Evolutionary conservation across 345 rosid genomes (phyloP), one percentile per base, ranked within the genome.

Genomic region (Hibiscus mutabilis): DNA sequence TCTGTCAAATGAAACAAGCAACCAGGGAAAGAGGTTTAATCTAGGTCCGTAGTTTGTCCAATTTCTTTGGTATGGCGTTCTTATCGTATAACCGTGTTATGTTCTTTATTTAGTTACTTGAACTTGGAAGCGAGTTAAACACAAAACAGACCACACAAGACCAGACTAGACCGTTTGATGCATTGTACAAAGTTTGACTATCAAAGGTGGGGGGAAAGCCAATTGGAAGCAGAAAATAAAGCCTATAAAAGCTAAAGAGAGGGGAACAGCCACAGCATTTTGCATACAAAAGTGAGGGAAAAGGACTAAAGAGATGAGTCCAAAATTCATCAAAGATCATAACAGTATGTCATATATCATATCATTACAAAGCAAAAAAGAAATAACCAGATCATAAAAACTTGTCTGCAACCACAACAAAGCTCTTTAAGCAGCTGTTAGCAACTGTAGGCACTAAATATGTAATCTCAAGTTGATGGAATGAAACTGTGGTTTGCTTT

Each of bases 181-280:
- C 68, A 27, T 12, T 27, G 24, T 25, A 27, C 73, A 6, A 47
- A 66, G 66, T 33, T 66, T 24, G 72, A 68, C 73, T 21, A 33
- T 19, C 18, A 42, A 10, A 12, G 31, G 1, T 31, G 33, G 5
- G 33, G 59, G 15, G 9, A 57, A 22, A 57, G 31, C 29, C 29
- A 22, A 9, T 22, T 22, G 27, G 27, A 42, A 68, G 42, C 57
- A 9, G 40, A 58, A 27, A 44, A 70, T 46, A 79, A 78, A 73
- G 79, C 25, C 63, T 52, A 74, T 19, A 74, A 79, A 74, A 65
- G 60, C 53, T 70, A 76, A 72, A 75, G 66, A 60, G 74, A 40
- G 46, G 13, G 71, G 61, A 75, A 77, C 69, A 66, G 66, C 64
- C 40, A 14, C 72, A 31, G 47, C 69, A 78, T 80, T 77, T 60